These are phyloP conservation scores for Suillus discolor DNA, from an alignment of 768 basidiomycete genomes.

Conservation along the genomic window DNA sequence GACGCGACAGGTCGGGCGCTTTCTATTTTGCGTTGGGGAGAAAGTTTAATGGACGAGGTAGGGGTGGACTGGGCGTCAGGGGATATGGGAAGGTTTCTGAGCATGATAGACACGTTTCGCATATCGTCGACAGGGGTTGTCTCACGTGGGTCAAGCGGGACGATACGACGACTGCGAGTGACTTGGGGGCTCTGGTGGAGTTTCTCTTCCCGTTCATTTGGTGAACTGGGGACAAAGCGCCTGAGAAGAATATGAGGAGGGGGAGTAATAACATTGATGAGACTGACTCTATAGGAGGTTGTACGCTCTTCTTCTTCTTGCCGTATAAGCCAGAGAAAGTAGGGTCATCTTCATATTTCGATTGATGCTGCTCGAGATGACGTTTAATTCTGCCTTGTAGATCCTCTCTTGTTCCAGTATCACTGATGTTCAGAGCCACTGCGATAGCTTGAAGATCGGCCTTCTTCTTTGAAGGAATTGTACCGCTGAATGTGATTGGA, in stretches of 20 bases:
- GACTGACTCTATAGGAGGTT: constrained; percentile 18
- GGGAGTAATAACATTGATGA: background rate
- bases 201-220: constrained; percentile 16
- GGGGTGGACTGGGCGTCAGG: constrained; percentile 30
- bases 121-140: constrained; percentile 52
- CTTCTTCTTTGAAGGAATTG: constrained; percentile 69
- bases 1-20: constrained; percentile 19
- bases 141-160: constrained; percentile 31
- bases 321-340: constrained; percentile 57
- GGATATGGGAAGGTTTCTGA: constrained; percentile 47
- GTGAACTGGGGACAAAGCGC: constrained; percentile 21
- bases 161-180: constrained; percentile 26
- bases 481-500: constrained; percentile 48
- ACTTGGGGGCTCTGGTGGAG: constrained; percentile 18
- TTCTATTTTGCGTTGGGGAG: constrained; percentile 14
- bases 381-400: constrained; percentile 61
- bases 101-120: constrained; percentile 53
- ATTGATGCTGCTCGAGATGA: constrained; percentile 59
- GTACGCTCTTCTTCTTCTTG: constrained; percentile 38
- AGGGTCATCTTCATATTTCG: constrained; percentile 57
- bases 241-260: constrained; percentile 9
- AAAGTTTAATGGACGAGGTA: constrained; percentile 4
- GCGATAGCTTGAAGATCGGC: constrained; percentile 67
- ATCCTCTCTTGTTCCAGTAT: constrained; percentile 65
- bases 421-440: constrained; percentile 49